A percentile compares a stretch with the other conserved stretches of the same genome.
Conservation (phyloP, 2,329 filamentous ascomycete species). For the Aspergillus sp. region DNA sequence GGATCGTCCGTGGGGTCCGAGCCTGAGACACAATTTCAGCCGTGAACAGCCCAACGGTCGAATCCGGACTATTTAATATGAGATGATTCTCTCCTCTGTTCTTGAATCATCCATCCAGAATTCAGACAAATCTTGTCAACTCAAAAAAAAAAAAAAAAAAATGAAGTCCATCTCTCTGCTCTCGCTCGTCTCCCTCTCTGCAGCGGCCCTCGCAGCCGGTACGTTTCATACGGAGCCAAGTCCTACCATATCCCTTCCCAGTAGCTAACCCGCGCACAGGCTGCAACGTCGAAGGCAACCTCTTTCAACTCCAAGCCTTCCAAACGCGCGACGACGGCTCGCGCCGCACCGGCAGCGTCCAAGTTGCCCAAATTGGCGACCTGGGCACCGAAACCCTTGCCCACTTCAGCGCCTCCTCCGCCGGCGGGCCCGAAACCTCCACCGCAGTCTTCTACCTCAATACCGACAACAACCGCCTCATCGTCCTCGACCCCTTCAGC, state of each 20-base stretch:
- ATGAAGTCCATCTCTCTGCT: neutral
- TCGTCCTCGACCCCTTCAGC: neutral
- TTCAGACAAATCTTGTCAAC: too few relatives aligned
- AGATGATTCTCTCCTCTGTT: too few relatives aligned
- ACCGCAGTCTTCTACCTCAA: neutral
- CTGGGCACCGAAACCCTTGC: neutral
- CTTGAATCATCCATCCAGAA: too few relatives aligned
- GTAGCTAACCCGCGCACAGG: neutral
- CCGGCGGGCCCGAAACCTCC: neutral
- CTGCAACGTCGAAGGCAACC: neutral
- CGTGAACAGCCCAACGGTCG: too few relatives aligned
- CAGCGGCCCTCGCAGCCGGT: neutral
- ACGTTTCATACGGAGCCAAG: neutral
- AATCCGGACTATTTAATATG: too few relatives aligned
- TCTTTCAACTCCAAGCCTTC: neutral
- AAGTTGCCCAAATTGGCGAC: neutral
- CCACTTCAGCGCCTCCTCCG: neutral
- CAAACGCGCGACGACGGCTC: neutral
- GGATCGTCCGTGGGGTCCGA: too few relatives aligned
- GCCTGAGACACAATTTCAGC: too few relatives aligned
- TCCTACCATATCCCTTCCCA: neutral
- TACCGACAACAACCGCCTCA: neutral
- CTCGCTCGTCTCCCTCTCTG: neutral
- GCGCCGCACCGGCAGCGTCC: neutral
- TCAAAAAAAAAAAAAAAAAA: neutral